Percentiles rank a stretch among this genome's conserved stretches.
These are phyloP conservation scores for Fusarium bactridioides DNA, from an alignment of 2,329 filamentous ascomycete species.

Conservation along the genomic window DNA sequence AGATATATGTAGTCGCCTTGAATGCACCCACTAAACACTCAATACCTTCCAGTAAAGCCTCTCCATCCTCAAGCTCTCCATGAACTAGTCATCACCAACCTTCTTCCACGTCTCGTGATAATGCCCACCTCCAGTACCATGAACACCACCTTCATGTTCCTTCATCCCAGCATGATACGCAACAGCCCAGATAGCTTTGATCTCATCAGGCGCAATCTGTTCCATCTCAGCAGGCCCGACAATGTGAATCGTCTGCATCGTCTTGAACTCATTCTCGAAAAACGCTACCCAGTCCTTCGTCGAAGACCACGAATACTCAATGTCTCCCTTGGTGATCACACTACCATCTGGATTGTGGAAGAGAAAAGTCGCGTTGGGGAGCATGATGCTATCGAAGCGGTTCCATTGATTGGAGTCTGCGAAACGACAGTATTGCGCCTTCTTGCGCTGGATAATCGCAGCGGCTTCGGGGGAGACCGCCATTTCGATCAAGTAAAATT, in stretches of 20 bases:
- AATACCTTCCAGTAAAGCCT: slow-evolving; percentile 25
- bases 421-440: slow-evolving; percentile 22
- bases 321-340: neutral
- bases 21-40: neutral
- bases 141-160: neutral
- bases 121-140: slow-evolving; percentile 14
- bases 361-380: neutral
- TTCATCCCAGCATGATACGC: slow-evolving; percentile 12
- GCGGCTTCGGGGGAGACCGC: neutral
- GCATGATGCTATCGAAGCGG: slow-evolving; percentile 8
- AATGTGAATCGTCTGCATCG: slow-evolving; percentile 13
- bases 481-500: neutral
- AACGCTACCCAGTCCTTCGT: neutral
- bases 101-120: slow-evolving; percentile 27
- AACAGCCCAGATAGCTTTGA: slow-evolving; percentile 10
- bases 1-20: neutral
- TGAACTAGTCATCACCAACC: slow-evolving; percentile 20
- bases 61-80: slow-evolving; percentile 18
- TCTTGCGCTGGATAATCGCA: slow-evolving; percentile 19
- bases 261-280: slow-evolving; percentile 7
- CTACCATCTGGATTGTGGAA: slow-evolving; percentile 1
- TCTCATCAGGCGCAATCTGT: neutral
- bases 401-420: slow-evolving; percentile 23
- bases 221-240: slow-evolving; percentile 18
- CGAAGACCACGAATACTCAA: neutral